Percentiles rank a stretch among this genome's conserved stretches.
Evolutionary conservation across 2,329 filamentous ascomycete species (phyloP).

Genomic region (Penicillium sp.): DNA sequence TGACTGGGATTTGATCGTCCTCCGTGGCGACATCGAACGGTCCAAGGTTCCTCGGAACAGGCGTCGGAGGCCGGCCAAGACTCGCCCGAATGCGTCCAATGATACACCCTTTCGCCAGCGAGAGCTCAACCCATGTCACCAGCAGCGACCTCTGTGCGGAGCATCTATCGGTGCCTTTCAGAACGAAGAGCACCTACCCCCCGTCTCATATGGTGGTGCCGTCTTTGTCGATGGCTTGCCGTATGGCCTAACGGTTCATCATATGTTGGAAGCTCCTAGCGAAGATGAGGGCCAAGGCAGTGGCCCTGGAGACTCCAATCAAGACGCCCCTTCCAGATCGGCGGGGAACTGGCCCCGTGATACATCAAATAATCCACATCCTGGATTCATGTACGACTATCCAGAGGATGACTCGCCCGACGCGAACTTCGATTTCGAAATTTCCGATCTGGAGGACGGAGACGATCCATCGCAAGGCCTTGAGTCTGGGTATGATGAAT

Average conservation of each 20-base stretch:
- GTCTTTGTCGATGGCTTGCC: slow-evolving; percentile 80
- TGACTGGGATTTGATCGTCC: slow-evolving; percentile 60
- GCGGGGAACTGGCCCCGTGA: slow-evolving; percentile 42
- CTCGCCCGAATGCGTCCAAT: slow-evolving; percentile 28
- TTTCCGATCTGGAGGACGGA: slow-evolving; percentile 57
- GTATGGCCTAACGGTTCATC: slow-evolving; percentile 94
- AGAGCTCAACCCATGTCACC: slow-evolving; percentile 68
- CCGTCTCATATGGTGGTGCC: slow-evolving; percentile 86
- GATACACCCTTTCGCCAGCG: slow-evolving; percentile 30
- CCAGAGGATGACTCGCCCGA: slow-evolving; percentile 42
- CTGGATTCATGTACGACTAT: slow-evolving; percentile 41
- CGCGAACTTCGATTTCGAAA: slow-evolving; percentile 48
- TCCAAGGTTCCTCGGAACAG: slow-evolving; percentile 53
- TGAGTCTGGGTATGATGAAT: slow-evolving; percentile 43
- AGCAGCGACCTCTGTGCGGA: slow-evolving; percentile 75
- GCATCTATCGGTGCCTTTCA: slow-evolving; percentile 92
- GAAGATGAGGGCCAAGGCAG: slow-evolving; percentile 57
- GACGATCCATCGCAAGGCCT: slow-evolving; percentile 42
- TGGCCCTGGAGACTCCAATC: slow-evolving; percentile 40
- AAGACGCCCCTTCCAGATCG: slow-evolving; percentile 44
- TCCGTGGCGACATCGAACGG: slow-evolving; percentile 57
- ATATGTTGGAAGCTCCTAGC: slow-evolving; percentile 76
- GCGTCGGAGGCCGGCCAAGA: slow-evolving; percentile 39
- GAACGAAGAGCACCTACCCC: slow-evolving; percentile 79
- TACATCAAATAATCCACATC: slow-evolving; percentile 22